Percentiles rank a stretch among this genome's conserved stretches.
Evolutionary conservation across 108 stramenopile species (phyloP).

Genomic region (Stephanodiscus triporus): DNA sequence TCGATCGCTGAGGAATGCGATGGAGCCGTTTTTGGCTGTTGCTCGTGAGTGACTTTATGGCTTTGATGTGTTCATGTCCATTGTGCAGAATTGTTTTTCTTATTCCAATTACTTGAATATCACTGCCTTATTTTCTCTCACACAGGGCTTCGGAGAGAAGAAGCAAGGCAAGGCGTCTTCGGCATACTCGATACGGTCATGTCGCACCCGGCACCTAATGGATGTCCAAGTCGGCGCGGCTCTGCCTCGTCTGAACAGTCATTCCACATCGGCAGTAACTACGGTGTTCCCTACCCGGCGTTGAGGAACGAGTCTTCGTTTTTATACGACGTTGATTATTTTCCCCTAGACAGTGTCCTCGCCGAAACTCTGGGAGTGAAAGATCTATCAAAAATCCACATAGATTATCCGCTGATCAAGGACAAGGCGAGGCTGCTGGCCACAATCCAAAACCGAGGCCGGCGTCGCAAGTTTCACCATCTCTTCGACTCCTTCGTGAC

Average conservation of each 20-base stretch:
- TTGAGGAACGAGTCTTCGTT: conserved; percentile 63
- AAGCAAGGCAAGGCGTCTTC: conserved; percentile 35
- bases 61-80: neutral
- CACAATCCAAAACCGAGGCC: conserved; percentile 47
- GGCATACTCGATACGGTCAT: conserved; percentile 29
- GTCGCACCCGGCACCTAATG: conserved; percentile 9
- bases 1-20: conserved; percentile 33
- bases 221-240: conserved; percentile 6
- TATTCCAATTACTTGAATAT: neutral
- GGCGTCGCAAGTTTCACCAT: conserved; percentile 57
- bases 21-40: conserved; percentile 48
- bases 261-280: conserved; percentile 62
- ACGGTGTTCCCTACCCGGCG: conserved; percentile 69
- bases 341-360: conserved; percentile 65
- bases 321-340: conserved; percentile 66
- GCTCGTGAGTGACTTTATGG: conserved; percentile 35
- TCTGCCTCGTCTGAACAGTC: neutral
- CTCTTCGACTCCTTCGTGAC: conserved; percentile 77
- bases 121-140: conserved; percentile 5
- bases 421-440: conserved; percentile 50
- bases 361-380: conserved; percentile 60
- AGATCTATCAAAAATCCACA: conserved; percentile 60
- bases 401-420: conserved; percentile 42
- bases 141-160: conserved; percentile 46
- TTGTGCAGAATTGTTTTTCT: neutral